phyloP scores from a whole-genome alignment of 2,329 filamentous ascomycete species.

The Fusarium illudens region DNA sequence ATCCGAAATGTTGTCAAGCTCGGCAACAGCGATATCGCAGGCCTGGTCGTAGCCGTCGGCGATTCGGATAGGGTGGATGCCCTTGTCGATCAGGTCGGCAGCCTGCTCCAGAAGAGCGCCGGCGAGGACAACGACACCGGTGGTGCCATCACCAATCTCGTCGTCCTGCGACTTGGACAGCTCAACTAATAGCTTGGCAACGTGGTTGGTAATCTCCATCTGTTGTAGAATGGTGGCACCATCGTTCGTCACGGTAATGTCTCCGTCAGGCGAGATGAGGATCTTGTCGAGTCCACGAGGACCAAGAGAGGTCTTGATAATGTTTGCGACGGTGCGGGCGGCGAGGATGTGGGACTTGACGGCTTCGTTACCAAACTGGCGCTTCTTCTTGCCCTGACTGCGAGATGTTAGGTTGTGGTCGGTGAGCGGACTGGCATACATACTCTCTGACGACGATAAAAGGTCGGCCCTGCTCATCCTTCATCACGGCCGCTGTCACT shows the following conservation, averaged over 20 bases:
- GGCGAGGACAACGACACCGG: constrained; percentile 94
- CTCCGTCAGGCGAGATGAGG: constrained; percentile 96
- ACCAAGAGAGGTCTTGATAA: constrained; percentile 96
- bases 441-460: constrained; percentile 99
- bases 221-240: constrained; percentile 96
- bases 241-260: constrained; percentile 99
- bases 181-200: constrained; percentile 95
- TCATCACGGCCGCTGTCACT: constrained; percentile 74
- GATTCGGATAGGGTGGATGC: constrained; percentile 98
- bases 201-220: constrained; percentile 99
- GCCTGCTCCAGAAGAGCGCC: constrained; percentile 96
- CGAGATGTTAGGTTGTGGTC: constrained; percentile 32
- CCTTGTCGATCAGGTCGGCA: constrained; percentile 98
- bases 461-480: constrained; percentile 95
- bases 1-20: constrained; percentile 94
- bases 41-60: constrained; percentile 98
- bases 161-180: constrained; percentile 99
- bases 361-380: constrained; percentile 94
- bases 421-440: constrained; percentile 49
- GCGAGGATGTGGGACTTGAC: constrained; percentile 99
- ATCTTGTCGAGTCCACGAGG: constrained; percentile 98
- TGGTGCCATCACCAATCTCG: constrained; percentile 98
- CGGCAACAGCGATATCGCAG: constrained; percentile 92
- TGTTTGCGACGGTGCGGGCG: constrained; percentile 93
- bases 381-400: constrained; percentile 97